phyloP scores from a whole-genome alignment of 371 early-diverging fungal genomes.

The Massospora cicadina region DNA sequence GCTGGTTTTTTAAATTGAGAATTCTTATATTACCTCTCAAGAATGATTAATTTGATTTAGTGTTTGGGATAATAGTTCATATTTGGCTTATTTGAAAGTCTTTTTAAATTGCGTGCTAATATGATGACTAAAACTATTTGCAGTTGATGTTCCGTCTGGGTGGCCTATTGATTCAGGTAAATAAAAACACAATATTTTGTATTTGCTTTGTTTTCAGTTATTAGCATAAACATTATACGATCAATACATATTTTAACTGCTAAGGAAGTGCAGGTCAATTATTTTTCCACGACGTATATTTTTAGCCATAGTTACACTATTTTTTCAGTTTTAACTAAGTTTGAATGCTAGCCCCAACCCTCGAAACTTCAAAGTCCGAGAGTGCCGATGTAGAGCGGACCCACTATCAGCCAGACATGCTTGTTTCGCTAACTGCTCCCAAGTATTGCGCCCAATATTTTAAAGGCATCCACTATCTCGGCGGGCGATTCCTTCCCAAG shows the following conservation, averaged over 20 bases:
- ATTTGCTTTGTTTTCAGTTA: not conserved
- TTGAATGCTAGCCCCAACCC: not conserved
- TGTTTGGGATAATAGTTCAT: too few species aligned
- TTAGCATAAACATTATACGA: too few species aligned
- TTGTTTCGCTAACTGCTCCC: constrained; percentile 83
- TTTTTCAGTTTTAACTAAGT: not conserved
- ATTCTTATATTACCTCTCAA: too few species aligned
- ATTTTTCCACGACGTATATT: too few species aligned
- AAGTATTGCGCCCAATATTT: constrained; percentile 52
- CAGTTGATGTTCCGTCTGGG: constrained; percentile 84
- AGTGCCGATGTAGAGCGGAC: not conserved
- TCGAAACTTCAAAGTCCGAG: not conserved
- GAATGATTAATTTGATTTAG: too few species aligned
- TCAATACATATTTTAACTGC: too few species aligned
- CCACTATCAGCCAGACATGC: constrained; percentile 48
- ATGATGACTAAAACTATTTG: too few species aligned
- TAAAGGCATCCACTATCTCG: constrained; percentile 66
- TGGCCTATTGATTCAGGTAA: constrained; percentile 81
- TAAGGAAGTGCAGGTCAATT: too few species aligned
- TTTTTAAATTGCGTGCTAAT: too few species aligned
- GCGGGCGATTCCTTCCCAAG: constrained; percentile 73
- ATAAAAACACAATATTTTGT: not conserved
- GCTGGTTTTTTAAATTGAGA: too few species aligned
- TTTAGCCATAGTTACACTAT: too few species aligned
- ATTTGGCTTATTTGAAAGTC: too few species aligned